These are phyloP conservation scores for Coemansia sp. DNA, from an alignment of 192 early-diverging fungal genomes.

Conservation along the genomic window DNA sequence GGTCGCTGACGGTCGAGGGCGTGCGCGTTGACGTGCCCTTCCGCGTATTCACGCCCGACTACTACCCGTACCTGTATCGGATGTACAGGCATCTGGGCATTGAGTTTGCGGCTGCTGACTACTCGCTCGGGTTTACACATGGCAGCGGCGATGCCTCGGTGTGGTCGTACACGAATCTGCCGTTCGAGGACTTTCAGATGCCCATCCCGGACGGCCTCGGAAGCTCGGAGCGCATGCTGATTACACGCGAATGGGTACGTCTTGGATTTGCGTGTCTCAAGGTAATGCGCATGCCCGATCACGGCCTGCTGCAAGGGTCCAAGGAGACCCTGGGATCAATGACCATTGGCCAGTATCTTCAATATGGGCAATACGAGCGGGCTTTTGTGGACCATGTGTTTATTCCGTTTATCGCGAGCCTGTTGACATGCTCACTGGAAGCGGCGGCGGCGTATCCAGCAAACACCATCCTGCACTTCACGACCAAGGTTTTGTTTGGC, in stretches of 20 bases:
- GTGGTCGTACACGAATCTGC: conserved; percentile 50
- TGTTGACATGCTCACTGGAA: conserved; percentile 42
- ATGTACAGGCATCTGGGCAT: conserved; percentile 46
- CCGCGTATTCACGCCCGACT: conserved; percentile 51
- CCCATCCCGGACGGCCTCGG: conserved; percentile 23
- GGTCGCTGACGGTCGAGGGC: conserved; percentile 39
- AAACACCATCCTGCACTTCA: conserved; percentile 39
- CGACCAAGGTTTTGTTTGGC: conserved; percentile 36
- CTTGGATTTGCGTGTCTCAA: conserved; percentile 20
- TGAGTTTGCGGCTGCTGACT: conserved; percentile 37
- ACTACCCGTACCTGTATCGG: conserved; percentile 45
- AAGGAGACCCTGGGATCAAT: conserved; percentile 8
- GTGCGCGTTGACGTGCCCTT: conserved; percentile 51
- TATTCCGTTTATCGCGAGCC: conserved; percentile 43
- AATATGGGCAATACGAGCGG: conserved; percentile 7
- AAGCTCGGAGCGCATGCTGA: conserved; percentile 9
- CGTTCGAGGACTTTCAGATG: conserved; percentile 22
- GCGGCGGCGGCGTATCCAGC: conserved; percentile 43
- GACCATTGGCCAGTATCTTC: conserved; percentile 39
- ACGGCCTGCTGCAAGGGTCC: not conserved
- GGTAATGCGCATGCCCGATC: conserved; percentile 14
- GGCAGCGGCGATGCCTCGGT: conserved; percentile 9
- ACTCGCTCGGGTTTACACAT: conserved; percentile 39
- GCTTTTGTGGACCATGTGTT: conserved; percentile 31
- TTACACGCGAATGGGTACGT: conserved; percentile 43